Evolutionary conservation across 2,329 filamentous ascomycete species (phyloP).

Genomic region (Colletotrichum acutatum): DNA sequence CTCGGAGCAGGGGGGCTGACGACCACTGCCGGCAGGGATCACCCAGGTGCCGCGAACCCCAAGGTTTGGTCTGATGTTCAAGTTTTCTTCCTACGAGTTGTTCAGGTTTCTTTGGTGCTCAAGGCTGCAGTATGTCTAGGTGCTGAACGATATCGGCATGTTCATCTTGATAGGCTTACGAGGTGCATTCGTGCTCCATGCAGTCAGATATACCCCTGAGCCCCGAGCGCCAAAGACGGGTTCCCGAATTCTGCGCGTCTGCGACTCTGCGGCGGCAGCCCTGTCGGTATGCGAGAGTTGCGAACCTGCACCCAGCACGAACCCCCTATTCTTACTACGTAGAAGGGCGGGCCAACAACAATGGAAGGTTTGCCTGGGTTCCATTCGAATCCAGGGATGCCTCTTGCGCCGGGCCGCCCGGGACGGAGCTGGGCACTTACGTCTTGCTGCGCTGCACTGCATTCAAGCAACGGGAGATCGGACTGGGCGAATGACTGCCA

Average conservation of each 20-base stretch:
- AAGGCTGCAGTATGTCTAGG: no score
- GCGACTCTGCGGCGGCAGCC: not conserved
- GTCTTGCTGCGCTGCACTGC: not conserved
- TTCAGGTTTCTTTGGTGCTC: no score
- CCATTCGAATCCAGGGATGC: not conserved
- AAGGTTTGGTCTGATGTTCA: conserved; percentile 26
- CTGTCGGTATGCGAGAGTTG: not conserved
- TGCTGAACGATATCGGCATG: not conserved
- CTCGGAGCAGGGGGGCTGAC: conserved; percentile 18
- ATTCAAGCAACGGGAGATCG: conserved; percentile 8
- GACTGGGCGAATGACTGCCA: conserved; percentile 1
- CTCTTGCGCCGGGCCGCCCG: conserved; percentile 23
- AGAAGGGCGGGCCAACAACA: not conserved
- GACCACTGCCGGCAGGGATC: conserved; percentile 3
- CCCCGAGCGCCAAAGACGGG: not conserved
- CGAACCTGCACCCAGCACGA: not conserved
- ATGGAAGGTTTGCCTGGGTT: not conserved
- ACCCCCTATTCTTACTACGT: conserved; percentile 24
- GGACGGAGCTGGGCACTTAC: conserved; percentile 15
- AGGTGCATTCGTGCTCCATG: not conserved
- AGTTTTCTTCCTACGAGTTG: not conserved
- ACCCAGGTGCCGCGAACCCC: conserved; percentile 15
- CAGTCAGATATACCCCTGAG: not conserved
- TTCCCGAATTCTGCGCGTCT: not conserved
- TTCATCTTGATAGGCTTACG: not conserved